These are phyloP conservation scores for Acrocalymma vagum DNA, from an alignment of 2,329 filamentous ascomycete genomes.

Conservation along the genomic window DNA sequence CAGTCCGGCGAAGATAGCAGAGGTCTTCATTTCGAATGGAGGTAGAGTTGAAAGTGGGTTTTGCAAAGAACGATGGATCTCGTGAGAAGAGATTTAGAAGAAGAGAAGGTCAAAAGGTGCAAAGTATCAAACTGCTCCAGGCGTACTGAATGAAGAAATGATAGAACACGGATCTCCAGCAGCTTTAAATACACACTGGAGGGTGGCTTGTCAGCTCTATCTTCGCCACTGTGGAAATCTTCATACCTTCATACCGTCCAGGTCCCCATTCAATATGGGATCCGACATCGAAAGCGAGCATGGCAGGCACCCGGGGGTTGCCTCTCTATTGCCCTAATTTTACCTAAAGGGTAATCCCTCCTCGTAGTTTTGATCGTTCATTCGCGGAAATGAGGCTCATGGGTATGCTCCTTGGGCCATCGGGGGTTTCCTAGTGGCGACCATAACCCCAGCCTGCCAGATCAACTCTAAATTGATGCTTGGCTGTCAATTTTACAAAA, in stretches of 20 bases:
- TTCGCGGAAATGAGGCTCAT: no score
- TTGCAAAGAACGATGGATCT: conserved; percentile 2
- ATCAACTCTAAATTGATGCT: conserved; percentile 10
- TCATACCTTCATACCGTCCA: no score
- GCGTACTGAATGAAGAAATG: conserved; percentile 10
- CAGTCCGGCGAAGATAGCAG: conserved; percentile 19
- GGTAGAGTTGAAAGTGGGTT: conserved; percentile 1
- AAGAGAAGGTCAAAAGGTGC: conserved; percentile 3
- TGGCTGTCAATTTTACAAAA: conserved; percentile 6
- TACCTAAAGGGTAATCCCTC: conserved; percentile 4
- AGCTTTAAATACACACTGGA: conserved; percentile 11
- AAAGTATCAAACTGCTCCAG: conserved; percentile 6
- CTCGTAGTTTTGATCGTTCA: conserved; percentile 7
- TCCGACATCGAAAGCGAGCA: conserved; percentile 7
- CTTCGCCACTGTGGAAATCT: no score
- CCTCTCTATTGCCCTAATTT: conserved; percentile 7
- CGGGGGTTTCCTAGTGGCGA: conserved; percentile 17
- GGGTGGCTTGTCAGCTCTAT: conserved; percentile 1
- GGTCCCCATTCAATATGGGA: no score
- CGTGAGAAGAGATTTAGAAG: conserved; percentile 1
- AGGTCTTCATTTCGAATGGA: conserved; percentile 22
- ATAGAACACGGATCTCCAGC: neutral
- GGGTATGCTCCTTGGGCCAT: conserved; percentile 12
- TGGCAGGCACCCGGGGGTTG: no score
- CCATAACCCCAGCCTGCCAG: conserved; percentile 10